Evolutionary conservation across 1,284 basidiomycete species (phyloP).

Genomic region (Butyriboletus pseudospeciosus): DNA sequence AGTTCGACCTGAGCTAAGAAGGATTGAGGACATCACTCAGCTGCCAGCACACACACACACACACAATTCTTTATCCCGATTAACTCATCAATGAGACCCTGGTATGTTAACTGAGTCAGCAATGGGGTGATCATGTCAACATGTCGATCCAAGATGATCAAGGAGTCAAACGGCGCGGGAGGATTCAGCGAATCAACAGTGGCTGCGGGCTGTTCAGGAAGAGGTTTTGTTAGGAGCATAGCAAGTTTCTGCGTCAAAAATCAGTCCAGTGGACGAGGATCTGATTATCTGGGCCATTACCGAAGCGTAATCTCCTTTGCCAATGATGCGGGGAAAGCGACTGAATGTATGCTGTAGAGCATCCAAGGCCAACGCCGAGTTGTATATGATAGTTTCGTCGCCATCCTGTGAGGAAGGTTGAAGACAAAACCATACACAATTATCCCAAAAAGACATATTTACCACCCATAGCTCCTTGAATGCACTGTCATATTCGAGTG

Average conservation of each 20-base stretch:
- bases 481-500: constrained; percentile 78
- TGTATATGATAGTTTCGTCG: constrained; percentile 88
- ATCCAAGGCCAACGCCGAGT: constrained; percentile 83
- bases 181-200: constrained; percentile 30
- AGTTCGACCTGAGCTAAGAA: constrained; percentile 82
- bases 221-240: constrained; percentile 64
- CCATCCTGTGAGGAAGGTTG: constrained; percentile 60
- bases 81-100: constrained; percentile 94
- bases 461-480: constrained; percentile 87
- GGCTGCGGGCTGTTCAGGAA: constrained; percentile 37
- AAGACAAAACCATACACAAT: constrained; percentile 1
- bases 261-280: constrained; percentile 7
- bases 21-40: constrained; percentile 2
- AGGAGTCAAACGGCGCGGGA: constrained; percentile 71
- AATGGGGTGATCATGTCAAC: constrained; percentile 97
- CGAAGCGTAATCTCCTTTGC: constrained; percentile 88
- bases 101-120: constrained; percentile 94
- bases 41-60: constrained; percentile 24
- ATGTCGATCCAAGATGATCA: constrained; percentile 87
- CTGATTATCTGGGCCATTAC: constrained; percentile 43
- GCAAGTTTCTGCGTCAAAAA: constrained; percentile 60
- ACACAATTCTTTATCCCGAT: constrained; percentile 85
- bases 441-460: constrained; percentile 27
- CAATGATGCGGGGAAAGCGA: constrained; percentile 86
- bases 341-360: constrained; percentile 86